Evolutionary conservation across 2,329 filamentous ascomycete genomes (phyloP), one percentile per base, ranked within the genome.

Genomic region (Westerdykella sp.): DNA sequence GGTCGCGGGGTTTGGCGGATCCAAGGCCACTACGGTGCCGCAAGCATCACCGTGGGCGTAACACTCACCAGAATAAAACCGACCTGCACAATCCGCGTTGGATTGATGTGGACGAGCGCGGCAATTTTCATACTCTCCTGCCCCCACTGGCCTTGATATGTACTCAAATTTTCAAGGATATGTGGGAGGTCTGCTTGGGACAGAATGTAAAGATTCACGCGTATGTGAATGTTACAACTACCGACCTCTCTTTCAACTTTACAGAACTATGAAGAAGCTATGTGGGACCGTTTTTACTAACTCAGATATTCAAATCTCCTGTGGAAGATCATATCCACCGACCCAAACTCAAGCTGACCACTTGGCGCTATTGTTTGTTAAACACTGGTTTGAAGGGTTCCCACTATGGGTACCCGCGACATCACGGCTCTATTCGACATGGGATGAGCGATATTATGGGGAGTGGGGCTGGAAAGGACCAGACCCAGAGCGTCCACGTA

Each of bases 351-450:
- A 25, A 25, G 23, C 23, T 25, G 23, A 25, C 23, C 18, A 43
- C 11, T 37, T 45, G 12, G 38, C 34, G 21, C 12, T 37, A 1
- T 31, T 48, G 7, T 23, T 48, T 4, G 36, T 45, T 4, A 15
- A 45, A 16, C 46, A 45, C 34, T 48, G 43, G 46, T 28, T 48
- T 4, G 23, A 45, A 12, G 42, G 40, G 15, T 34, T 48, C 3
- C 30, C 40, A 1, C 25, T 45, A 7, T 45, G 40, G 40, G 13
- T 10, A 5, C 23, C 23, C 5, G 23, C 10, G 23, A 25, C 5
- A 25, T 5, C 5, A 25, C 23, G 23, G 10, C 23, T 10, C 23
- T 25, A 25, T 25, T 5, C 23, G 23, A 25, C 23, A 25, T 25
- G 23, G 23, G 23, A 5, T 25, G 23, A 25, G 23, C 5, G 23